Evolutionary conservation across 116 monocot genomes (phyloP).

Genomic region (Cymodocea nodosa): DNA sequence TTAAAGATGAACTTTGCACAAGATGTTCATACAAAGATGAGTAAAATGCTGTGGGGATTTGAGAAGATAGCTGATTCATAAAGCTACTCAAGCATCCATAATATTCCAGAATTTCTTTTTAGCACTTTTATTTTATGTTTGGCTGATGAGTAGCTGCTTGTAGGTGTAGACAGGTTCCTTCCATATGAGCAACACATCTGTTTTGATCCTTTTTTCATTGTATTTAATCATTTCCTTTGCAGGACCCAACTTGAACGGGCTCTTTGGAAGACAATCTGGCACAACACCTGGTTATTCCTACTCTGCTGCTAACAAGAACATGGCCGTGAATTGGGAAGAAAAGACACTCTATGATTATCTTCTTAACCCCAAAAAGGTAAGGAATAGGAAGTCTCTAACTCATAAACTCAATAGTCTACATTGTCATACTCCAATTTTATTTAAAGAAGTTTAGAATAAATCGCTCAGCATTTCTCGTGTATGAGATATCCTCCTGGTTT

Average conservation of each 20-base stretch:
- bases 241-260: constrained; percentile 55
- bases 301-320: constrained; percentile 51
- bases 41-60: too few relatives aligned
- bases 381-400: background rate
- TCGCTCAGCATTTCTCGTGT: too few relatives aligned
- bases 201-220: background rate
- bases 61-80: too few relatives aligned
- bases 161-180: background rate
- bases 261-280: constrained; percentile 50
- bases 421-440: too few relatives aligned
- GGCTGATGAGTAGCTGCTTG: too few relatives aligned
- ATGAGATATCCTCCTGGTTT: too few relatives aligned
- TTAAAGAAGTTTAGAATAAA: too few relatives aligned
- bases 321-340: constrained; percentile 47
- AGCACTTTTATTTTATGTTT: too few relatives aligned
- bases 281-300: constrained; percentile 42
- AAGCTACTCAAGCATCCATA: too few relatives aligned
- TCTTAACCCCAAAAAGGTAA: constrained; percentile 49
- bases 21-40: too few relatives aligned
- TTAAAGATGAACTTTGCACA: too few relatives aligned
- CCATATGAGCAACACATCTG: background rate
- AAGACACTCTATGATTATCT: constrained; percentile 38
- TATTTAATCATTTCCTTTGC: constrained; percentile 1
- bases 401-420: background rate
- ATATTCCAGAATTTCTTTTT: too few relatives aligned